Conservation (phyloP, 306 rosid genomes). For the Cicer yamashitae region DNA sequence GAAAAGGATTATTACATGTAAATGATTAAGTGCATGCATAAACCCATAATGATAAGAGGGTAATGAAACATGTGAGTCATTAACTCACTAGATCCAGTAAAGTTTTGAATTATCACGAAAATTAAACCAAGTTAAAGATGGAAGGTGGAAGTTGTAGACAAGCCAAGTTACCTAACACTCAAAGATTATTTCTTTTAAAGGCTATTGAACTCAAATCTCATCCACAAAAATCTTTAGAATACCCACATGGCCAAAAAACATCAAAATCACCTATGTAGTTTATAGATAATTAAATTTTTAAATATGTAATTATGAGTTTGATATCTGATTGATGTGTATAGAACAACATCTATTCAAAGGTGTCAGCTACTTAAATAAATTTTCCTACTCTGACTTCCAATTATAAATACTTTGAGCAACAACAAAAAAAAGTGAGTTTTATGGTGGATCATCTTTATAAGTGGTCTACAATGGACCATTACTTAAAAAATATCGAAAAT, state of each 20-base stretch:
- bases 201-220: slow-evolving; percentile 58
- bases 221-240: slow-evolving; percentile 49
- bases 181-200: slow-evolving; percentile 52
- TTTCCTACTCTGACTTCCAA: no score
- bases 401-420: no score
- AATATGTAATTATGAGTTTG: no score
- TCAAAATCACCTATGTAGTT: slow-evolving; percentile 34
- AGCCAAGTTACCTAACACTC: slow-evolving; percentile 52
- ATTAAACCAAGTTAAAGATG: slow-evolving; percentile 40
- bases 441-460: no score
- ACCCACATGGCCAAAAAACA: slow-evolving; percentile 52
- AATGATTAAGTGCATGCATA: slow-evolving; percentile 35
- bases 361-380: no score
- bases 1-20: background rate
- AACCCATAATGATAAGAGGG: slow-evolving; percentile 26
- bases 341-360: no score
- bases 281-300: no score
- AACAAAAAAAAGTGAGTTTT: no score
- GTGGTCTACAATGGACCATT: no score
- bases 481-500: no score
- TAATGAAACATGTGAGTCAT: slow-evolving; percentile 40
- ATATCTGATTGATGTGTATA: no score
- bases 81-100: slow-evolving; percentile 34
- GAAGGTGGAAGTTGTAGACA: slow-evolving; percentile 44
- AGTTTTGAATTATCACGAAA: slow-evolving; percentile 48